Conservation (phyloP, 441 rosid species). For the Melastoma candidum region DNA sequence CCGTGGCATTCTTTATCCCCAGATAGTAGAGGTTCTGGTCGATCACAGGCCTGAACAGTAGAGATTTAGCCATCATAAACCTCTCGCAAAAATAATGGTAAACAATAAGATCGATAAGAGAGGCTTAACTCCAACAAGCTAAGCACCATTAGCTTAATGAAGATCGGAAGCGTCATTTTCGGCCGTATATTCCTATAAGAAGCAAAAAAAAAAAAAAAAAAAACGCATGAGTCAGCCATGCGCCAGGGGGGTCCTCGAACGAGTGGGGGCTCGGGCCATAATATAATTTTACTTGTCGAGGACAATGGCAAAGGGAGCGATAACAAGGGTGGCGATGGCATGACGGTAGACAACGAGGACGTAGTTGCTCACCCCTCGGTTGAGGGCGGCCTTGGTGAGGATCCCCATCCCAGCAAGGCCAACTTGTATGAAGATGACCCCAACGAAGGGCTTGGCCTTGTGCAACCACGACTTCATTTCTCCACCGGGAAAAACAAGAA, state of each 20-base stretch:
- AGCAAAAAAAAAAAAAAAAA: too few relatives aligned
- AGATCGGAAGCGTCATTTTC: conserved; percentile 59
- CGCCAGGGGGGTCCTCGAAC: too few relatives aligned
- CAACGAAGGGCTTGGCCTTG: conserved; percentile 52
- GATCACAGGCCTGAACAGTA: conserved; percentile 54
- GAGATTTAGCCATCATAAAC: neutral
- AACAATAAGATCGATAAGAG: too few relatives aligned
- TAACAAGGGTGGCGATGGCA: conserved; percentile 65
- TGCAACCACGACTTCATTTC: conserved; percentile 10
- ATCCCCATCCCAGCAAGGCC: conserved; percentile 94
- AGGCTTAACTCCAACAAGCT: conserved; percentile 65
- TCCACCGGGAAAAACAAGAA: neutral
- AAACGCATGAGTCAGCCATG: too few relatives aligned
- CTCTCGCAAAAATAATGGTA: too few relatives aligned
- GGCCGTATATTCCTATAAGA: conserved; percentile 67
- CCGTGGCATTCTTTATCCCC: conserved; percentile 17
- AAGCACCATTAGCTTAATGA: conserved; percentile 50
- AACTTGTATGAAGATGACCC: conserved; percentile 58
- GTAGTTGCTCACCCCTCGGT: conserved; percentile 80
- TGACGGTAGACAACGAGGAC: conserved; percentile 84
- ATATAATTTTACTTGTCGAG: conserved; percentile 42
- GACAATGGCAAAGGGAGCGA: conserved; percentile 65
- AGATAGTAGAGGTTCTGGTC: conserved; percentile 18
- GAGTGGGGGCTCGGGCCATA: too few relatives aligned
- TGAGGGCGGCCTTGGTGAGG: conserved; percentile 62